phyloP scores from a whole-genome alignment of 2,329 filamentous ascomycete genomes.

The Ophiostoma montium region DNA sequence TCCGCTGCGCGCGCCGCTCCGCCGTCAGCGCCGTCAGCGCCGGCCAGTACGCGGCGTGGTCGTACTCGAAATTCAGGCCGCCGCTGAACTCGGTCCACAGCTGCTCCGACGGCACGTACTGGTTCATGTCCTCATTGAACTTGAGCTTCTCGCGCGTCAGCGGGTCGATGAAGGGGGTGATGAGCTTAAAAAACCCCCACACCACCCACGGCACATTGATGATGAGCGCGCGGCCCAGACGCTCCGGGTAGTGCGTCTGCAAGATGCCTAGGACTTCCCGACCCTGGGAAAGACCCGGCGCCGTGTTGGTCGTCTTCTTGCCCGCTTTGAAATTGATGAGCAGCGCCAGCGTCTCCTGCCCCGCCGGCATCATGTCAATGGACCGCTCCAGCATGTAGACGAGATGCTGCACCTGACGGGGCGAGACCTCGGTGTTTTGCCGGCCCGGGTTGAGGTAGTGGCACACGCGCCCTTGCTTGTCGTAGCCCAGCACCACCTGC shows the following conservation, averaged over 20 bases:
- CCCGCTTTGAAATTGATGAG: slow-evolving; percentile 84
- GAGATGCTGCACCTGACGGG: slow-evolving; percentile 81
- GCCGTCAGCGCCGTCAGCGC: slow-evolving; percentile 59
- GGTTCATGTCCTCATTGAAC: slow-evolving; percentile 83
- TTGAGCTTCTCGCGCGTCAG: slow-evolving; percentile 88
- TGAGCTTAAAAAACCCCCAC: slow-evolving; percentile 87
- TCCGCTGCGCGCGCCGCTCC: slow-evolving; percentile 47
- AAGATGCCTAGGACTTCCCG: slow-evolving; percentile 80
- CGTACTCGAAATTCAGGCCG: slow-evolving; percentile 78
- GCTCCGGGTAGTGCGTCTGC: slow-evolving; percentile 90
- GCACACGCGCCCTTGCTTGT: slow-evolving; percentile 73
- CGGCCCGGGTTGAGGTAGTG: slow-evolving; percentile 79
- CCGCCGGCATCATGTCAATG: slow-evolving; percentile 73
- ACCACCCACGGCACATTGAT: slow-evolving; percentile 90
- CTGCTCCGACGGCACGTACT: slow-evolving; percentile 69
- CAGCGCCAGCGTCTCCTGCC: slow-evolving; percentile 74
- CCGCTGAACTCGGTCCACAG: slow-evolving; percentile 67
- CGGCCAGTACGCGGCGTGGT: slow-evolving; percentile 82
- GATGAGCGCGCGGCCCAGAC: slow-evolving; percentile 76
- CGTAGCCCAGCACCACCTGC: slow-evolving; percentile 78
- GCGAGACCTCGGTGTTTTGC: slow-evolving; percentile 81
- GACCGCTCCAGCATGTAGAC: slow-evolving; percentile 92
- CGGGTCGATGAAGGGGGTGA: slow-evolving; percentile 93
- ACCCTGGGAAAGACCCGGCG: slow-evolving; percentile 59
- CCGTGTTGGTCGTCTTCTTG: slow-evolving; percentile 57